Evolutionary conservation across 441 rosid species (phyloP).

Genomic region (Omphalea diandra): DNA sequence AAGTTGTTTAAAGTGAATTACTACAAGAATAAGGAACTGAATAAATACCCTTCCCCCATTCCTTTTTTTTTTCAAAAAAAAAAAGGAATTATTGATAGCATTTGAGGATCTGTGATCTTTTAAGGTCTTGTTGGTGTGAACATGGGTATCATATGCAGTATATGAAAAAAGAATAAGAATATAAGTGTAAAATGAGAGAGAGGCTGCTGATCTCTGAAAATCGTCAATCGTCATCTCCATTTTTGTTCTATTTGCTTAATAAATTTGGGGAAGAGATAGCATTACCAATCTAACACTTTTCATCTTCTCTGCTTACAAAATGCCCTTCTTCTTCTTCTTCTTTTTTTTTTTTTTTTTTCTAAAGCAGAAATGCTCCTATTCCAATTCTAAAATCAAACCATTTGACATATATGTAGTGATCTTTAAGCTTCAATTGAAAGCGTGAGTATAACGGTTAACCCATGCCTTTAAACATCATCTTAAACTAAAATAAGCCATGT

Average conservation of each 20-base stretch:
- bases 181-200: background rate
- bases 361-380: too few species aligned
- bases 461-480: too few species aligned
- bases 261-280: background rate
- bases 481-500: too few species aligned
- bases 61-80: too few species aligned
- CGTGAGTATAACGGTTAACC: too few species aligned
- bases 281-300: background rate
- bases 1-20: background rate
- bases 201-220: background rate
- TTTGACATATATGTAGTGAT: too few species aligned
- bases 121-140: background rate
- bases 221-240: background rate
- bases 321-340: too few species aligned
- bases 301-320: background rate
- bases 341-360: too few species aligned
- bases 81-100: too few species aligned
- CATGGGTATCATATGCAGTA: background rate
- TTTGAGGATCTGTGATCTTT: background rate
- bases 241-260: background rate
- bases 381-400: too few species aligned
- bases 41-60: too few species aligned
- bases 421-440: too few species aligned
- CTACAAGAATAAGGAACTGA: background rate
- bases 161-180: conserved; percentile 7